Base-by-base conservation (phyloP, 139 green algal species). In the Eudorina sp. region DNA sequence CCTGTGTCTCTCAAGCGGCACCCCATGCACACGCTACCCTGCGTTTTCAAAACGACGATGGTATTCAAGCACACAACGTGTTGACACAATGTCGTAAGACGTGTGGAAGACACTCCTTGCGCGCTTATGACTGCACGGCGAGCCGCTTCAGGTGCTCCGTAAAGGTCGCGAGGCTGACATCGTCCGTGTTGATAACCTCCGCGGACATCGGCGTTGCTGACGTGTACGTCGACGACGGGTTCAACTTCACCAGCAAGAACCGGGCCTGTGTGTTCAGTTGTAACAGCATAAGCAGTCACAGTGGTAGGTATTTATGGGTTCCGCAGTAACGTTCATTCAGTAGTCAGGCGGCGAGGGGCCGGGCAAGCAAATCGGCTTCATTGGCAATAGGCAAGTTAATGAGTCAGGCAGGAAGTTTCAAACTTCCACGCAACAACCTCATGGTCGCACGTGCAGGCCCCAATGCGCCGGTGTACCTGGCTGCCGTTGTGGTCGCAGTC, bases 111-210 rank as follows among this genome's bases (percentile, higher is more conserved):
- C n/a, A 73, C n/a, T 21, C 58, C 62, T 72, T 8, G 27, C 62
- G 29, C 23, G 1, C 55, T 85, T 27, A 88, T 0, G 83, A 88
- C 66, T 88, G 83, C 5, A 88, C 83, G 0, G 83, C 66, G 48
- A 88, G 53, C 89, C 97, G 97, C 82, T 97, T 97, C 27, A 99
- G 91, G 89, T 99, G 97, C 79, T 99, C 95, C 19, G 94, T 96
- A 92, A 99, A 99, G n/a, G 98, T 97, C 48, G 94, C 84, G 27
- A 98, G 88, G 48, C 81, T 94, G 34, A 99, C 97, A 86, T 99
- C 98, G 89, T 99, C 98, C 4, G 98, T 99, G 94, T 99, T 98
- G 91, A 99, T 99, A 53, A 99, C 95, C 88, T 99, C 97, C 25
- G 90, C 90, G 7, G 85, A 90, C 75, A 90, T 64, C 43, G 90